phyloP scores from a whole-genome alignment of 192 early-diverging fungal genomes.

The Coemansia sp. region DNA sequence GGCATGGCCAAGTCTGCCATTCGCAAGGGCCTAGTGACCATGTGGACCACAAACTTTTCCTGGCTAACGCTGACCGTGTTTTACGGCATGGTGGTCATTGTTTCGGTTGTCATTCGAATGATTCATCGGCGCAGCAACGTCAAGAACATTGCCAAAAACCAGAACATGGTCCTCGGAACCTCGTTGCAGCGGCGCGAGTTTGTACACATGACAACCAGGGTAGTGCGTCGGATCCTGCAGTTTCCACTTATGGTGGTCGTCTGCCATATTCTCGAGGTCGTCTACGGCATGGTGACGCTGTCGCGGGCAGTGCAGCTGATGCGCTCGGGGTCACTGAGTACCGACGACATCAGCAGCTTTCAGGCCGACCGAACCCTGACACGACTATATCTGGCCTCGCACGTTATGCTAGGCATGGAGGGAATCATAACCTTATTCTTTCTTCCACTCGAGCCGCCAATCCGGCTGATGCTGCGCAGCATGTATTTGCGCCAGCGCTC shows the following conservation, averaged over 20 bases:
- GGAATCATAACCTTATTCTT: slow-evolving; percentile 41
- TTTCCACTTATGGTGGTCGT: slow-evolving; percentile 46
- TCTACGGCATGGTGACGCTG: slow-evolving; percentile 34
- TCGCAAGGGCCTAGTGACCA: slow-evolving; percentile 32
- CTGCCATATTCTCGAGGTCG: slow-evolving; percentile 42
- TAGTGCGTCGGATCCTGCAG: slow-evolving; percentile 44
- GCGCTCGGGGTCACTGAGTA: not conserved
- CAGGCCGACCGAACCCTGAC: slow-evolving; percentile 14
- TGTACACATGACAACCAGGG: slow-evolving; percentile 22
- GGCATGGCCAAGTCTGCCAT: slow-evolving; percentile 23
- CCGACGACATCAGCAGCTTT: not conserved
- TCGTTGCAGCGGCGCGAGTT: slow-evolving; percentile 29
- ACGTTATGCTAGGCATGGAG: slow-evolving; percentile 46
- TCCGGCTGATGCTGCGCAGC: slow-evolving; percentile 35
- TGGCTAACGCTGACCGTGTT: slow-evolving; percentile 45
- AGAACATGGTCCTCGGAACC: slow-evolving; percentile 17
- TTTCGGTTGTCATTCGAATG: slow-evolving; percentile 34
- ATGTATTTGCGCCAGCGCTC: slow-evolving; percentile 31
- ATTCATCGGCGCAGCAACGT: slow-evolving; percentile 25
- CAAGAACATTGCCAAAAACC: slow-evolving; percentile 9
- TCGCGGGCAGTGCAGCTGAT: slow-evolving; percentile 22
- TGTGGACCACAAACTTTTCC: slow-evolving; percentile 48
- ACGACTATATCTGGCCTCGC: slow-evolving; percentile 32
- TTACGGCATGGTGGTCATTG: slow-evolving; percentile 41
- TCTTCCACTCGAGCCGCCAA: slow-evolving; percentile 45